Base-by-base conservation (phyloP, 164 flowering plant species). In the Malania oleifera region DNA sequence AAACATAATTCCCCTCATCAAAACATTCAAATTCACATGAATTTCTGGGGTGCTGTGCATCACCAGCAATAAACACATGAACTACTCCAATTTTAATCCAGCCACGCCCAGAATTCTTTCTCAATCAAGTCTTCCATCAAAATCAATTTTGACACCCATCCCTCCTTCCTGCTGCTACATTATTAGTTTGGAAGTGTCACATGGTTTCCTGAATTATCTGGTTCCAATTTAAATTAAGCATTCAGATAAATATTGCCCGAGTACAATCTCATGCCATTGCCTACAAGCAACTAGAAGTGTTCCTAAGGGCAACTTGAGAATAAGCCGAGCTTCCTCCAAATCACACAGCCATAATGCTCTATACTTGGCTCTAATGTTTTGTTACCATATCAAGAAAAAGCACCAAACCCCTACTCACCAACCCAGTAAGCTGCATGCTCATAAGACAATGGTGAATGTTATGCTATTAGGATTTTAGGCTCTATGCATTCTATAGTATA, bases 401-500 rank as follows among this genome's bases (percentile, higher is more conserved):
- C 59, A 75, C 74, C 62, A 79, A 58, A 43, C 81, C 86, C 66
- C 82, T 77, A 5, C 67, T 66, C 19, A 85, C 62, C 25, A 82
- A 54, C 28, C 82, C 84, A 49, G 70, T 67, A 78, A 85, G 66
- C 73, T 70, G 68, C 85, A 89, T 45, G 91, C 82, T 51, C 80
- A 77, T 38, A 81, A 55, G 38, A 82, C 62, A 63, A 55, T 69
- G 19, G 82, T 82, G 50, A 82, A 78, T 12, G 86, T 86, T 60
- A 86, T 70, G 24, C 48, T 54, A 70, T 85, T 88, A 48, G 84
- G 86, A 65, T 69, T 56, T 85, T 88, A 48, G 84, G 86, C 65
- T 69, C 58, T 6, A 73, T 51, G 1, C 72, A 71, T 45, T 69
- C 44, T 73, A 47, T 60, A 66, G 58, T 60, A 82, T 39, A 23